Conservation (phyloP, 2,329 filamentous ascomycete genomes). For the Zelopaecilomyces penicillatus region DNA sequence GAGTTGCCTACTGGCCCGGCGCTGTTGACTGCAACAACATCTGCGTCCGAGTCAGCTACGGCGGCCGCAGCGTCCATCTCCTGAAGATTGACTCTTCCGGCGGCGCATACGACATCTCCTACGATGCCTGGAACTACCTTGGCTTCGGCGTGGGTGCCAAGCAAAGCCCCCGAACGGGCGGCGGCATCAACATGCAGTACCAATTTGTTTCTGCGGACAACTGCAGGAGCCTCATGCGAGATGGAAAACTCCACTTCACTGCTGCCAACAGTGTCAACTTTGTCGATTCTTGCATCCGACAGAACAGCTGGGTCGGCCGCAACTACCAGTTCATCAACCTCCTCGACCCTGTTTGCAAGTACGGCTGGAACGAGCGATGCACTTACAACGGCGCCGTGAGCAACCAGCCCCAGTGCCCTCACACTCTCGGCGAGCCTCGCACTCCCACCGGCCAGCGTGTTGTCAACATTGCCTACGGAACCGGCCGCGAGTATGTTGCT, state of each 20-base stretch:
- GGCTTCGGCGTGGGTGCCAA: conserved; percentile 40
- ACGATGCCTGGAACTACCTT: conserved; percentile 56
- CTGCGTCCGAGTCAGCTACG: conserved; percentile 46
- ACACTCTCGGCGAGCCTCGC: conserved; percentile 29
- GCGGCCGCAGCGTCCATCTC: conserved; percentile 45
- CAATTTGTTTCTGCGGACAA: conserved; percentile 38
- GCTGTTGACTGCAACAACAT: conserved; percentile 46
- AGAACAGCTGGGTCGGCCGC: conserved; percentile 42
- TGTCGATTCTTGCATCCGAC: conserved; percentile 38
- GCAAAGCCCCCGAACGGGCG: conserved; percentile 38
- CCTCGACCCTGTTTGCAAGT: conserved; percentile 39
- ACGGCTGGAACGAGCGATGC: conserved; percentile 45
- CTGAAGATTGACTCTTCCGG: conserved; percentile 48
- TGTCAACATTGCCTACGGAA: conserved; percentile 44
- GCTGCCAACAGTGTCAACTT: conserved; percentile 52
- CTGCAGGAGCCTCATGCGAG: conserved; percentile 42
- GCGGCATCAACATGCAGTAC: conserved; percentile 43
- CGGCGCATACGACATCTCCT: conserved; percentile 50
- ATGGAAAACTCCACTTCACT: conserved; percentile 43
- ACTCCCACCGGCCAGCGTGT: conserved; percentile 28
- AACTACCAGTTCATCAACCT: conserved; percentile 49
- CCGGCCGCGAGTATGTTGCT: conserved; percentile 30
- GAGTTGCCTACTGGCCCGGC: conserved; percentile 52
- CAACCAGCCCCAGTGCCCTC: conserved; percentile 45
- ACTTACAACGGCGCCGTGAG: conserved; percentile 35